A percentile compares a stretch with the other conserved stretches of the same genome.
Conservation (phyloP, 441 rosid genomes). For the Pelargonium exstipulatum region DNA sequence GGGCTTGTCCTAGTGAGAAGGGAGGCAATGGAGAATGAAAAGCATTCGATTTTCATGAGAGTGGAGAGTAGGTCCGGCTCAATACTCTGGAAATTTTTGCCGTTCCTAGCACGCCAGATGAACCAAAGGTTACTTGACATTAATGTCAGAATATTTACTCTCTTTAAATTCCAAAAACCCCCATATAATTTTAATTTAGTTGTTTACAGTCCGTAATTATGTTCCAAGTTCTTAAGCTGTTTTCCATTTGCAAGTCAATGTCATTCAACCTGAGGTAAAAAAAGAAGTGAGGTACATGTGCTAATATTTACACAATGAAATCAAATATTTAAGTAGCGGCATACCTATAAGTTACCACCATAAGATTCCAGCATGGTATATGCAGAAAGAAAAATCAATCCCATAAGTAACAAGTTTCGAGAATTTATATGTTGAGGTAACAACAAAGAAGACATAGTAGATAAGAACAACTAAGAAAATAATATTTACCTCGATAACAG, state of each 20-base stretch:
- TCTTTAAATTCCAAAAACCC: neutral
- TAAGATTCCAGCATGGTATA: neutral
- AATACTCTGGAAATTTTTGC: no score
- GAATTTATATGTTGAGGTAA: neutral
- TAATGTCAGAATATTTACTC: neutral
- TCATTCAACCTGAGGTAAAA: neutral
- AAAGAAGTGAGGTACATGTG: neutral
- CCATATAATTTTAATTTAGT: neutral
- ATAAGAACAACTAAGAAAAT: constrained; percentile 18
- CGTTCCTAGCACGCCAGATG: no score
- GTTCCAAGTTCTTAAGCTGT: neutral
- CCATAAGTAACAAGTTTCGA: neutral
- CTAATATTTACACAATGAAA: neutral
- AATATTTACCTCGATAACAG: constrained; percentile 67
- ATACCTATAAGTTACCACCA: no score
- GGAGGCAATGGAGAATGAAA: no score
- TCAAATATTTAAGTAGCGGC: neutral
- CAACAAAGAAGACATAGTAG: neutral
- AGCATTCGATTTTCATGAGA: no score
- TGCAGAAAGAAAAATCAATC: neutral
- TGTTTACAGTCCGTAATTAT: neutral
- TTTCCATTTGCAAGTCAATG: neutral
- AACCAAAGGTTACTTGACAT: neutral
- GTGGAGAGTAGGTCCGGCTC: no score
- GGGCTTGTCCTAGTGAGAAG: no score